Evolutionary conservation across 2,329 filamentous ascomycete species (phyloP), one percentile per base, ranked within the genome.

Genomic region (Aspergillus felis): DNA sequence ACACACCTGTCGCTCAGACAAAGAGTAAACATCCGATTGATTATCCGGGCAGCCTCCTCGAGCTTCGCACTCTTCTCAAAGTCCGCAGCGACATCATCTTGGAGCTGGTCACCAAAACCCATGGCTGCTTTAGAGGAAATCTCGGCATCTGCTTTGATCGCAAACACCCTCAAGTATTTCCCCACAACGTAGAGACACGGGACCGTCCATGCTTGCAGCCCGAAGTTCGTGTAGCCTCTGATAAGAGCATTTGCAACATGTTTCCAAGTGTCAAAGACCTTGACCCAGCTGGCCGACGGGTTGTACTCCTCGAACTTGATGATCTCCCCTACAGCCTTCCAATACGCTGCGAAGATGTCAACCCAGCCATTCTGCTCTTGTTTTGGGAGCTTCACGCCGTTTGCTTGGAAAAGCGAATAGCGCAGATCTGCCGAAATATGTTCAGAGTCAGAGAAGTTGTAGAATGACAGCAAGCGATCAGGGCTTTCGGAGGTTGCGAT

Each of bases 1-100:
- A 73, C 81, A 66, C 80, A 95, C 91, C 92, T 88, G 72, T 99
- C 94, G 67, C 87, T 91, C 51, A 96, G 81, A 72, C 94, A 99
- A 4, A 96, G 76, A 17, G 90, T 90, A 73, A 97, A 99, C 64
- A 97, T 92, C 51, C 90, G 85, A 73, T 97, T 97, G 58, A 99
- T 86, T 48, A 93, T 86, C 62, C 93, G 86, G 17, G 94, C 92
- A 38, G 92, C 92, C 74, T 97, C 92, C 72, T 96, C 90, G 28
- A 99, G 81, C 70, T 90, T 92, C 61, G 92, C 88, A 68, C 95
- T 87, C 72, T 91, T 90, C 66, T 89, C 87, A 14, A 82, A 75
- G 59, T 92, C 88, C 0, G 85, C 84, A 59, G 92, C 87, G 61
- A 95, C 86, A 71, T 97, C 92, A 70, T 97, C 92, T 64, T 90